Evolutionary conservation across 2,329 filamentous ascomycete species (phyloP).

Genomic region (Colletotrichum euphorbiae): DNA sequence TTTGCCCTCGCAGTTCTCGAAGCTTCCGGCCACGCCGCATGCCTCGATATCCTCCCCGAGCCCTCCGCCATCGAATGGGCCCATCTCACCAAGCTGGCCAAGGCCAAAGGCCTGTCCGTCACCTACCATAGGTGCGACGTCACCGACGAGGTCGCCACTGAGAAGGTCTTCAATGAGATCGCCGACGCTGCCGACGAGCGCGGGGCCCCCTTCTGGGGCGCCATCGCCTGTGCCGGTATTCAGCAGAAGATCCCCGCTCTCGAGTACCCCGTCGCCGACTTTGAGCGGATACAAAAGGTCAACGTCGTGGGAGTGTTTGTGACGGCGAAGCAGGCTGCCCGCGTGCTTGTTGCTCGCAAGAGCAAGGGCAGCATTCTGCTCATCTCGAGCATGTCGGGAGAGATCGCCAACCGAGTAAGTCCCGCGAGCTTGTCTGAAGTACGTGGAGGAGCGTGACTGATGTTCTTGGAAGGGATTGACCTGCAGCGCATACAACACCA

Average conservation of each 20-base stretch:
- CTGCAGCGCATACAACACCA: constrained; percentile 72
- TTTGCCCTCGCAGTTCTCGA: constrained; percentile 62
- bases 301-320: constrained; percentile 78
- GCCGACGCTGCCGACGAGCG: constrained; percentile 48
- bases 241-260: constrained; percentile 59
- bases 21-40: constrained; percentile 61
- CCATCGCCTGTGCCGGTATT: constrained; percentile 61
- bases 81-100: constrained; percentile 54
- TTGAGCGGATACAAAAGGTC: constrained; percentile 75
- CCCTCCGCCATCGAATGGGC: constrained; percentile 55
- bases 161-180: constrained; percentile 51
- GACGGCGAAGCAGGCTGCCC: constrained; percentile 76
- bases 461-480: constrained; percentile 62
- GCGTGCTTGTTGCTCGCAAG: constrained; percentile 60
- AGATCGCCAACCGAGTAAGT: constrained; percentile 62
- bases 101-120: constrained; percentile 47
- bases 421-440: not conserved
- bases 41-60: constrained; percentile 57
- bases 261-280: constrained; percentile 65
- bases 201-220: constrained; percentile 51
- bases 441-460: not conserved
- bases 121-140: constrained; percentile 60
- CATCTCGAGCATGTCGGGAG: constrained; percentile 62
- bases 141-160: constrained; percentile 56
- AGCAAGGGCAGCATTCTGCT: constrained; percentile 61